Percentiles rank a stretch among this genome's conserved stretches.
phyloP scores from a whole-genome alignment of 306 rosid genomes.

The Acacia crassicarpa region DNA sequence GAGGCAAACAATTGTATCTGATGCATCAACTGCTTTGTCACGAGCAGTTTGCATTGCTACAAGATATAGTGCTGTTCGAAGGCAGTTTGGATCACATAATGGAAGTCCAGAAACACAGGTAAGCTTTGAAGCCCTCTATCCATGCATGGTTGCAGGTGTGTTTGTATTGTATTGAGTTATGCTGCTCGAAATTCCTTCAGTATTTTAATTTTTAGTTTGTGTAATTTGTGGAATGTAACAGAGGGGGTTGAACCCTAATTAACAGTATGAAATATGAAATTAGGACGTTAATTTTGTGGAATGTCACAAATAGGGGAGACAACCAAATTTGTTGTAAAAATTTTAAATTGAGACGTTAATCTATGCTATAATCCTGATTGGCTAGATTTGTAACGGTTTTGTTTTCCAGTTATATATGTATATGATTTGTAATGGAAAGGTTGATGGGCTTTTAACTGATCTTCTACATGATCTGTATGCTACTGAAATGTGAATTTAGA shows the following conservation, averaged over 20 bases:
- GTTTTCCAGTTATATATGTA: conserved; percentile 3
- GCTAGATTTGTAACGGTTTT: conserved; percentile 1
- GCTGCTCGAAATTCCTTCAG: not conserved
- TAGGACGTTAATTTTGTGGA: not conserved
- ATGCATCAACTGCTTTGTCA: conserved; percentile 87
- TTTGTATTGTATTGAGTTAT: conserved; percentile 25
- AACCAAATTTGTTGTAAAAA: conserved; percentile 1
- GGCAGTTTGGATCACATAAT: conserved; percentile 79
- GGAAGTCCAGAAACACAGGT: conserved; percentile 88
- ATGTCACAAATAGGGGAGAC: not conserved
- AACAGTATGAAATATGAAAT: not conserved
- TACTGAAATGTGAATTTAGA: conserved; percentile 14
- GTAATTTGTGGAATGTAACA: conserved; percentile 4
- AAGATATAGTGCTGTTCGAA: conserved; percentile 93
- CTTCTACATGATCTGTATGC: conserved; percentile 15
- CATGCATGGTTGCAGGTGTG: conserved; percentile 11
- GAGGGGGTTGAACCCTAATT: not conserved
- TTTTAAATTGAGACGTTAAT: conserved; percentile 5
- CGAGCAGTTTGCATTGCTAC: conserved; percentile 98
- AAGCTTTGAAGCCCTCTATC: conserved; percentile 25
- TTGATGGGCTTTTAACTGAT: not conserved
- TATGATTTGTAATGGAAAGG: conserved; percentile 15
- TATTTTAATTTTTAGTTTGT: not conserved
- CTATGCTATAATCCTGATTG: conserved; percentile 1
- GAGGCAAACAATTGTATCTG: conserved; percentile 85